Evolutionary conservation across 1,284 basidiomycete genomes (phyloP), one percentile per base, ranked within the genome.

Genomic region (Kwoniella shivajii): DNA sequence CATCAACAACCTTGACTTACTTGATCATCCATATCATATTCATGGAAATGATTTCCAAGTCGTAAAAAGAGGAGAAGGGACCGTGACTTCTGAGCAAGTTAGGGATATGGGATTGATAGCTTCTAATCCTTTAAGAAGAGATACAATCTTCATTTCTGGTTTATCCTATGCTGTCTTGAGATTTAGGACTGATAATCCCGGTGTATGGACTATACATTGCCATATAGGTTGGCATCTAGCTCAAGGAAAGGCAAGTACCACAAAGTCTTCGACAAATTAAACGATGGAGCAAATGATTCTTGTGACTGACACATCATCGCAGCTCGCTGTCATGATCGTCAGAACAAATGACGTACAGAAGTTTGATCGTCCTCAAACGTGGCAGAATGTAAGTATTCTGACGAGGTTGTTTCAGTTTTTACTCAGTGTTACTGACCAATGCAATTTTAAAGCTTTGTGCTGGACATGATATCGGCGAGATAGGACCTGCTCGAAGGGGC

Each of bases 21-120:
- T 72, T 13, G 70, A 68, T 29, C 77, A 78, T 50, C 77, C 78
- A 0, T 71, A 64, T 54, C 72, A 74, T 51, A 51, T 74, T 10
- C 71, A 71, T 63, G 64, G 61, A 6, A 41, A 50, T 38, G 43
- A 54, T 0, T 64, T 67, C 44, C 62, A 67, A 42, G 60, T 79
- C 22, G 55, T 79, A 33, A 69, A 54, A 5, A 62, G 72, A 16
- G 76, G 75, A 0, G 6, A 10, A 0, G 77, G 76, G 6, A 54
- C 27, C 14, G 52, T 75, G 18, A 63, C 63, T 1, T 42, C 51
- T 0, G 63, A 52, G 0, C 45, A 50, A 9, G 65, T 69, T 59
- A 26, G 20, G 31, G 20, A 24, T 24, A 29, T 34, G 22, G 16
- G 33, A 9, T 20, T 34, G 22, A 24, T 37, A 36, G 38, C 47